Conservation (phyloP, 371 early-diverging fungal genomes). For the Entomophthora muscae region DNA sequence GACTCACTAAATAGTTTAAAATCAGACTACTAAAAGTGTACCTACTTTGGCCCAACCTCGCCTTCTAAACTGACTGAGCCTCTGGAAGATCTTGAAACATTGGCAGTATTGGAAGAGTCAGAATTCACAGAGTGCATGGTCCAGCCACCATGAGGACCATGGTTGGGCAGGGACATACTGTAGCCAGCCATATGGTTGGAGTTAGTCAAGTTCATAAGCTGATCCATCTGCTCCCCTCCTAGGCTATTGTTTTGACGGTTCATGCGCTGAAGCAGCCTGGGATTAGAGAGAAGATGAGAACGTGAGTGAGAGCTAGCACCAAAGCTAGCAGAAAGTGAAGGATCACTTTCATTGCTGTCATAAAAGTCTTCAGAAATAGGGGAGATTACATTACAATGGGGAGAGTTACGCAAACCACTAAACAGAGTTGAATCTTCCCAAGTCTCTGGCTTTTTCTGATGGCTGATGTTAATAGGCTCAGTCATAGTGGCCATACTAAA, state of each 20-base stretch:
- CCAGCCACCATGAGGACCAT: conserved; percentile 1
- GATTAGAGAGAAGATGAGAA: conserved; percentile 1
- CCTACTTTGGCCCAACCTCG: background rate
- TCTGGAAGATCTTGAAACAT: background rate
- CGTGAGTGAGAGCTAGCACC: background rate
- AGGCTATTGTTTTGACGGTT: background rate
- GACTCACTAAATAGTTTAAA: background rate
- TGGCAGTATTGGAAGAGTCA: background rate
- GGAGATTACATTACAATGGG: conserved; percentile 4
- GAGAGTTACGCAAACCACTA: background rate
- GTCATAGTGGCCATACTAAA: background rate
- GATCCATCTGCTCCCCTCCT: background rate
- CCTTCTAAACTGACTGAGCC: background rate
- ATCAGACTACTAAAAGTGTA: background rate
- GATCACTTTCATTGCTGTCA: conserved; percentile 2
- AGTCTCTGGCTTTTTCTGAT: background rate
- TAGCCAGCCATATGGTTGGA: background rate
- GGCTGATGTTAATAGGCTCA: conserved; percentile 1
- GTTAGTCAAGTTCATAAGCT: background rate
- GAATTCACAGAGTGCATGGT: background rate
- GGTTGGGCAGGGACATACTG: conserved; percentile 5
- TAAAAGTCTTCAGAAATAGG: conserved; percentile 8
- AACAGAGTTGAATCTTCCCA: conserved; percentile 1
- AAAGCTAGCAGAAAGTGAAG: background rate
- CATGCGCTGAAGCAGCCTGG: background rate